Base-by-base conservation (phyloP, 805 yeast species). In the Debaryomyces prosopidis region DNA sequence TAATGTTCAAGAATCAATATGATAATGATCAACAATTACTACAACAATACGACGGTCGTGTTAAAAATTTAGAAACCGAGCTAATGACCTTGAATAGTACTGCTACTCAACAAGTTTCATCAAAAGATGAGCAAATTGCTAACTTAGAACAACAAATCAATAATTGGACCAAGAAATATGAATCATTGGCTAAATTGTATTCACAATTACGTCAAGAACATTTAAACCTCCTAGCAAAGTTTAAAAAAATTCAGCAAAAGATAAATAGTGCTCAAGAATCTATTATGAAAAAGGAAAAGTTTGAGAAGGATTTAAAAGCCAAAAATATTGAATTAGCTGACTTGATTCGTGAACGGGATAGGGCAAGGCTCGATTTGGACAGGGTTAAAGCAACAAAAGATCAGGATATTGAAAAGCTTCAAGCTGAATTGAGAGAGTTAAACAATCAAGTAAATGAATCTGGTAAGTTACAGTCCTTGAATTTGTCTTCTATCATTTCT, bases 181-280 rank as follows among this genome's bases (percentile, higher is more conserved):
- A 90, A 59, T 78, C 94, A 0, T 75, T 91, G 50, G 97, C 97
- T 5, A 89, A 89, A 58, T 73, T 91, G 52, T 91, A 91, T 64
- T 84, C 96, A 1, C 96, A 90, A 66, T 73, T 91, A 54, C 85
- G 97, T 60, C 95, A 88, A 66, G 97, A 91, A 66, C 97, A 91
- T 61, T 75, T 91, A 58, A 86, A 84, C 50, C 68, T 90, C 45
- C 75, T 91, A 59, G 76, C 86, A 42, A 85, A 85, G 59, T 85
- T 85, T 60, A 90, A 91, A 62, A 84, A 85, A 54, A 76, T 85
- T 39, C 95, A 89, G 66, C 87, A 89, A 53, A 88, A 87, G 66
- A 95, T 94, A 2, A 85, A 90, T 11, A 75, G 81, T 53, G 97
- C 97, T 9, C 96, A 89, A 62, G 97, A 90, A 66, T 87, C 96